These are phyloP conservation scores for Jackrogersella multiformis DNA, from an alignment of 495 filamentous ascomycete genomes.

Conservation along the genomic window DNA sequence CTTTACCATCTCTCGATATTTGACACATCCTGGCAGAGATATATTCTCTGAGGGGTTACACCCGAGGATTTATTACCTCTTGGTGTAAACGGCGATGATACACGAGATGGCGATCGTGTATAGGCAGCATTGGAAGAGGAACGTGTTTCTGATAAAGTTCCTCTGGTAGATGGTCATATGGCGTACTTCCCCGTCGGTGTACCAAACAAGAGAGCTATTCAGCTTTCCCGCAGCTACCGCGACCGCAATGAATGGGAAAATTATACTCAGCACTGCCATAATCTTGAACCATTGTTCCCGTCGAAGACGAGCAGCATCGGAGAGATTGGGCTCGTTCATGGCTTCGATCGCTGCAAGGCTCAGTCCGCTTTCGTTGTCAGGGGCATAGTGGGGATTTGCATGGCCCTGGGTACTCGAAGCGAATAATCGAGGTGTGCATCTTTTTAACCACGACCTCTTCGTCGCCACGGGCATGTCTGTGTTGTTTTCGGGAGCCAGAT, in stretches of 20 bases:
- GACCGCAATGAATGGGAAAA: conserved; percentile 49
- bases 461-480: background rate
- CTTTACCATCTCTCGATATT: no score
- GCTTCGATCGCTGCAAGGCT: conserved; percentile 20
- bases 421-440: background rate
- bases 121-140: conserved; percentile 36
- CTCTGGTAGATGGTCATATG: conserved; percentile 43
- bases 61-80: no score
- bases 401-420: background rate
- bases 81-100: conserved; percentile 24
- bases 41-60: no score
- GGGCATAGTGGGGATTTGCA: conserved; percentile 9
- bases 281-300: conserved; percentile 44
- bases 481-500: background rate
- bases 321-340: conserved; percentile 39
- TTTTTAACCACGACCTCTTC: background rate
- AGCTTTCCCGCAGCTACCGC: conserved; percentile 44
- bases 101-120: conserved; percentile 13
- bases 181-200: conserved; percentile 46
- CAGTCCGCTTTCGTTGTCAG: conserved; percentile 19
- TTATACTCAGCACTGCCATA: conserved; percentile 41
- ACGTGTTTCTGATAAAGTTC: conserved; percentile 31
- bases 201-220: conserved; percentile 45
- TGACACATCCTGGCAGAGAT: no score
- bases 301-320: conserved; percentile 33